These are phyloP conservation scores for Scedosporium dehoogii DNA, from an alignment of 2,329 filamentous ascomycete species.

Conservation along the genomic window DNA sequence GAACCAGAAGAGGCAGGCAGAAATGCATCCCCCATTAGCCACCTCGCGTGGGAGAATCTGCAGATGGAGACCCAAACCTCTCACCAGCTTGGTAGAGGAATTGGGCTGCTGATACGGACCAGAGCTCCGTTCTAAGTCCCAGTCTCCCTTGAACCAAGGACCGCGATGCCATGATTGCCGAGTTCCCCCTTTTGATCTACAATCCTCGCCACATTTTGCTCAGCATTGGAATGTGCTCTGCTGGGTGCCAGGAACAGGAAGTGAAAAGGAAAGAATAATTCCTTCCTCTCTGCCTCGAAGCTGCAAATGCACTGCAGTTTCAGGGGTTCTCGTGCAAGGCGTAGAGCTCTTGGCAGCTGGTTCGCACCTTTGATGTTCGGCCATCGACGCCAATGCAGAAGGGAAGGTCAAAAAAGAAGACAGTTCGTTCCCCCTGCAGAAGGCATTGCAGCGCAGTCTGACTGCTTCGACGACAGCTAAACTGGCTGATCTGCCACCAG, in stretches of 20 bases:
- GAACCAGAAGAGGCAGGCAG: not conserved
- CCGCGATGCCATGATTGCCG: not conserved
- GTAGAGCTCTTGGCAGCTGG: too few species aligned
- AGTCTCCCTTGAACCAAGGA: not conserved
- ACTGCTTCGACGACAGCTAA: not conserved
- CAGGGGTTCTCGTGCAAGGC: not conserved
- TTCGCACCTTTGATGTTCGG: not conserved
- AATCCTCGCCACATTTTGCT: not conserved
- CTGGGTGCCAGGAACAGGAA: too few species aligned
- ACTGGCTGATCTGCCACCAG: not conserved
- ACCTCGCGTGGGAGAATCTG: not conserved
- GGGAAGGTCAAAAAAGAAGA: not conserved
- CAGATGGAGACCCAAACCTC: not conserved
- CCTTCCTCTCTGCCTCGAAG: too few species aligned
- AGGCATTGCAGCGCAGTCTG: not conserved
- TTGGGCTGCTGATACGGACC: not conserved
- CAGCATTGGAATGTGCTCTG: not conserved
- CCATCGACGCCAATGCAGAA: not conserved
- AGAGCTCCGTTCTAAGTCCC: not conserved
- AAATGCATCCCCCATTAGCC: not conserved
- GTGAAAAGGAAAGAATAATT: too few species aligned
- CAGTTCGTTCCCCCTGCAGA: slow-evolving; percentile 1
- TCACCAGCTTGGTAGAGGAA: not conserved
- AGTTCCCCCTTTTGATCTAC: not conserved
- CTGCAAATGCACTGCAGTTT: not conserved